Percentiles rank a stretch among this genome's conserved stretches.
Conservation (phyloP, 2,329 filamentous ascomycete species). For the Ophiobolus disseminans region DNA sequence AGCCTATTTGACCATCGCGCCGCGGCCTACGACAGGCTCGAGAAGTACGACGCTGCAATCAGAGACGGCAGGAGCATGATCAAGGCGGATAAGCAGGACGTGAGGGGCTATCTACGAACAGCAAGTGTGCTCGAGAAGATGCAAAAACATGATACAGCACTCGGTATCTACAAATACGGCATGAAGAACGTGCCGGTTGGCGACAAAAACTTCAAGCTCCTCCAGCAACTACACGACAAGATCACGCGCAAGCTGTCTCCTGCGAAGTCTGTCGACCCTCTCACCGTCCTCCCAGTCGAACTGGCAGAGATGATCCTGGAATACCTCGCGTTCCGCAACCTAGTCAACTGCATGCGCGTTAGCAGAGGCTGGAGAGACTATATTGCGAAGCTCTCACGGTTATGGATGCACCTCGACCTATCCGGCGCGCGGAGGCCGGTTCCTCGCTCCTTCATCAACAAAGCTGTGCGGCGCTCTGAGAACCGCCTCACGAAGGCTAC, state of each 20-base stretch:
- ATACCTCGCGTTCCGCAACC: constrained; percentile 60
- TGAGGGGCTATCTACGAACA: constrained; percentile 65
- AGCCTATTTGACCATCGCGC: constrained; percentile 62
- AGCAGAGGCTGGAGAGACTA: constrained; percentile 64
- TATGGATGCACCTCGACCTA: constrained; percentile 64
- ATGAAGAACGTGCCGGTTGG: constrained; percentile 58
- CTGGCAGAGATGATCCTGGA: constrained; percentile 60
- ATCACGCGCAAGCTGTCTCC: constrained; percentile 53
- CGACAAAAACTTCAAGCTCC: constrained; percentile 44
- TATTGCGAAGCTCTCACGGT: constrained; percentile 53
- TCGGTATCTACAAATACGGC: constrained; percentile 65
- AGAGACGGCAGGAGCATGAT: constrained; percentile 66
- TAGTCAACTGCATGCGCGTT: constrained; percentile 61
- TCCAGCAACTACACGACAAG: constrained; percentile 57
- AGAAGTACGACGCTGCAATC: constrained; percentile 59
- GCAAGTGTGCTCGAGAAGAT: constrained; percentile 58
- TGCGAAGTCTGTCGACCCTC: constrained; percentile 57
- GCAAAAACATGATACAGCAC: constrained; percentile 60
- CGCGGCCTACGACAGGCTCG: constrained; percentile 62
- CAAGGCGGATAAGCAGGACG: constrained; percentile 56
- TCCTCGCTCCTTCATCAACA: constrained; percentile 50
- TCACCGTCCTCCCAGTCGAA: constrained; percentile 62
- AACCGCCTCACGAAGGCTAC: constrained; percentile 43
- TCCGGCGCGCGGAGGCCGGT: constrained; percentile 54
- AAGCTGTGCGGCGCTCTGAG: constrained; percentile 51